Base-by-base conservation (phyloP, 192 early-diverging fungal genomes). In the Umbelopsis sp. region DNA sequence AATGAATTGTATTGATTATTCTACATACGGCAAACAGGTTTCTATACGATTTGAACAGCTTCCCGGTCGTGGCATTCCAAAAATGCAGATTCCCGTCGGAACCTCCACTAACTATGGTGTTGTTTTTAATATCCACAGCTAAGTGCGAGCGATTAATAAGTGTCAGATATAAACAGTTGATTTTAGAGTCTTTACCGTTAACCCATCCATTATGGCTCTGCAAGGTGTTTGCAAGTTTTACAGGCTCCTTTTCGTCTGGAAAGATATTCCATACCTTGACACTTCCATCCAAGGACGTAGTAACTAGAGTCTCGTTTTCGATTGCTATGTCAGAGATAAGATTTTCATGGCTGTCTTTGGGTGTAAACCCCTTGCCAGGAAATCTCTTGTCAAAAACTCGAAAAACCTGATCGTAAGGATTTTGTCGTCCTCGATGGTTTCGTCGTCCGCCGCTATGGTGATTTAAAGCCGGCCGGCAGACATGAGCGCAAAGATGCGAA, bases 71-170 rank as follows among this genome's bases (percentile, higher is more conserved):
- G 9, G 25, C 13, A 18, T 61, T 61, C 55, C 55, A 61, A 61
- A 61, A 61, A 27, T 61, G 13, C 9, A 16, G 12, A 5, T 13
- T 33, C 4, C 33, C 12, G 27, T 61, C 55, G 0, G 55, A 30
- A 16, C 55, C 55, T 35, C 27, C 55, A 33, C 55, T 61, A 16
- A 61, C 55, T 15, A 61, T n/a, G 16, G 18, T 61, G n/a, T 61
- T 30, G 18, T 30, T 25, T n/a, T 22, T 30, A 1, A 61, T 11
- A 61, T 27, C 55, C 25, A 61, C 25, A 25, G 55, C 55, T 61
- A 61, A 30, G 4, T 61, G 27, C 7, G 25, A 35, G 10, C 3
- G 18, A 4, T 12, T 61, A 5, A 18, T 35, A 25, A 61, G 27
- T 16, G 15, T 35, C 9, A 33, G 18, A 30, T 58, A 15, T 10